Percentiles rank a stretch among this genome's conserved stretches.
Conservation (phyloP, 139 green algal species). For the Chlorella sp. region DNA sequence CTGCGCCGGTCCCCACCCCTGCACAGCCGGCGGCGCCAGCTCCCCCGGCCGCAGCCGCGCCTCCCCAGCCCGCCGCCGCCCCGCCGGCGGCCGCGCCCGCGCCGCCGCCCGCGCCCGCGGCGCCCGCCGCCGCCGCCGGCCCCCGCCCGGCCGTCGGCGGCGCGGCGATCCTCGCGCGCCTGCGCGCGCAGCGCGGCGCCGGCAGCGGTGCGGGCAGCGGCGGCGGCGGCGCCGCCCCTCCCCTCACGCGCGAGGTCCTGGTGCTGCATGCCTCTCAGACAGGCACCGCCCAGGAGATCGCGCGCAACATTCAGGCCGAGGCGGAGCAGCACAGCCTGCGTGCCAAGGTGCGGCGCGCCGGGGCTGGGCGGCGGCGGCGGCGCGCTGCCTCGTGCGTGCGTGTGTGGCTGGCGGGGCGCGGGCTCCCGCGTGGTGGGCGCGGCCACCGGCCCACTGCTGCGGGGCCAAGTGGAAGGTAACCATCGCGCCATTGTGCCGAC, state of each 20-base stretch:
- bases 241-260: slow-evolving; percentile 25
- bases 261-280: slow-evolving; percentile 93
- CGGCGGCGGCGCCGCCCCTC: neutral
- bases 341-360: slow-evolving; percentile 34
- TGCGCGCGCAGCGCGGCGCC: slow-evolving; percentile 20
- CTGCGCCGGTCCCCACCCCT: neutral
- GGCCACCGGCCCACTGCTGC: no score
- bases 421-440: no score
- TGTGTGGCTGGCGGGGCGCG: neutral
- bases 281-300: slow-evolving; percentile 91
- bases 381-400: no score
- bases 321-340: slow-evolving; percentile 52
- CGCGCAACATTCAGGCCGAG: slow-evolving; percentile 81
- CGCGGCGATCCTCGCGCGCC: slow-evolving; percentile 37
- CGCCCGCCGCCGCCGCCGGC: neutral
- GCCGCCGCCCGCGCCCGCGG: neutral
- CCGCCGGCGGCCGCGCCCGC: neutral
- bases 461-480: no score
- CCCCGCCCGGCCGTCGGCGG: slow-evolving; percentile 11
- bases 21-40: neutral
- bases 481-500: no score
- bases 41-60: neutral
- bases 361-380: no score
- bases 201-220: neutral
- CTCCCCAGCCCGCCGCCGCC: neutral